A percentile compares a stretch with the other conserved stretches of the same genome.
Conservation (phyloP, 2,329 filamentous ascomycete species). For the Cordyceps pruinosa region DNA sequence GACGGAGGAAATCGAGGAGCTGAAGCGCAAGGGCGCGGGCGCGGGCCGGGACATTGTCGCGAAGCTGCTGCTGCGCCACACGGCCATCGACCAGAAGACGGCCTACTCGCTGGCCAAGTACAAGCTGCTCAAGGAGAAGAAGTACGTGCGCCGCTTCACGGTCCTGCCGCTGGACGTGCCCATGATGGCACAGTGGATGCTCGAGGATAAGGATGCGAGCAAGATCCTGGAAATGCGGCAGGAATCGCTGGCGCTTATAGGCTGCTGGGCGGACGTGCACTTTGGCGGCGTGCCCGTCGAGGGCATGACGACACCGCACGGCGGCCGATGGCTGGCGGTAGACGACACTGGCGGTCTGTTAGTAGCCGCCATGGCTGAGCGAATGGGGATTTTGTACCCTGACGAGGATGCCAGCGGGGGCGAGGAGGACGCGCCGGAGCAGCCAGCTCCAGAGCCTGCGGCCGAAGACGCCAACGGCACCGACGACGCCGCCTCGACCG, state of each 20-base stretch:
- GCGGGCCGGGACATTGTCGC: conserved; percentile 85
- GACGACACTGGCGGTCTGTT: conserved; percentile 83
- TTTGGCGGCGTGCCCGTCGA: conserved; percentile 36
- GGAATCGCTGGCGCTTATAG: conserved; percentile 73
- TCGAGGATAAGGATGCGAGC: conserved; percentile 70
- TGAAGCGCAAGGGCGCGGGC: conserved; percentile 64
- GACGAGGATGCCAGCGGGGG: conserved; percentile 23
- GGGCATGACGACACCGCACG: conserved; percentile 22
- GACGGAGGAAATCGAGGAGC: conserved; percentile 67
- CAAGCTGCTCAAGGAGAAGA: conserved; percentile 86
- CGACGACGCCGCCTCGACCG: not conserved
- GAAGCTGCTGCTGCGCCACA: conserved; percentile 86
- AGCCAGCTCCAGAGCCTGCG: not conserved
- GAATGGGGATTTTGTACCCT: conserved; percentile 71
- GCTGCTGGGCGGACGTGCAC: conserved; percentile 87
- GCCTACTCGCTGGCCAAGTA: conserved; percentile 92
- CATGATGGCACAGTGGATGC: conserved; percentile 66
- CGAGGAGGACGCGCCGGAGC: conserved; percentile 6
- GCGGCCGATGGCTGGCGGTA: conserved; percentile 66
- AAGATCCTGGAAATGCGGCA: conserved; percentile 82
- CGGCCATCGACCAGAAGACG: conserved; percentile 88
- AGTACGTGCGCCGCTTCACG: conserved; percentile 84
- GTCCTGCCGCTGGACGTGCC: conserved; percentile 77
- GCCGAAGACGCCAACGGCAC: conserved; percentile 13
- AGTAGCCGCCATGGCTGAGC: conserved; percentile 77